Conservation (phyloP, 208 protist species). For the Trypanosoma vivax region DNA sequence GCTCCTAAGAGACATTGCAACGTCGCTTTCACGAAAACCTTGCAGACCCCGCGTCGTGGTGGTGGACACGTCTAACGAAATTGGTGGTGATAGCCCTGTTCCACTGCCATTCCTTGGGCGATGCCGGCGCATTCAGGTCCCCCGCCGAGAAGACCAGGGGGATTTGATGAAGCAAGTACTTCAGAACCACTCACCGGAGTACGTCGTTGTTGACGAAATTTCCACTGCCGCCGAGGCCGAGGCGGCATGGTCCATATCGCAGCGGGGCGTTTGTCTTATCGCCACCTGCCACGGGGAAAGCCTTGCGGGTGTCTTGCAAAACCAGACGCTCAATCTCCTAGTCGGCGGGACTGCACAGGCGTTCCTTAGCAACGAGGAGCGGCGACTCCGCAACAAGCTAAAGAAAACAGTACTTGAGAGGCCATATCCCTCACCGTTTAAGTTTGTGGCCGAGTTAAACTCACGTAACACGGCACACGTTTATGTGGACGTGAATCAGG, state of each 20-base stretch:
- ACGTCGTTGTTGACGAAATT: conserved; percentile 93
- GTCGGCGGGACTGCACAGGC: conserved; percentile 86
- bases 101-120: conserved; percentile 82
- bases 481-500: conserved; percentile 78
- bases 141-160: conserved; percentile 50
- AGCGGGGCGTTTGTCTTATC: conserved; percentile 84
- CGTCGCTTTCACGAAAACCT: conserved; percentile 48
- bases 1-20: conserved; percentile 83
- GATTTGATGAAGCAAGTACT: conserved; percentile 86
- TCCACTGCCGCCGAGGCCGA: conserved; percentile 63
- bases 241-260: conserved; percentile 76
- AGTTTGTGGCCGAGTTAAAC: conserved; percentile 73
- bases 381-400: conserved; percentile 56
- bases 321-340: conserved; percentile 77
- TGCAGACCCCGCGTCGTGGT: conserved; percentile 64
- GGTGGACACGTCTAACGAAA: conserved; percentile 94
- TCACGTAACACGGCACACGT: conserved; percentile 43
- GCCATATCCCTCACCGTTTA: conserved; percentile 67
- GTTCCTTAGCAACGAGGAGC: conserved; percentile 86
- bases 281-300: conserved; percentile 87
- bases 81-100: conserved; percentile 84
- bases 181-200: conserved; percentile 92
- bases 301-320: conserved; percentile 75
- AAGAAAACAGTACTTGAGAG: conserved; percentile 87
- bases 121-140: conserved; percentile 87